Evolutionary conservation across 768 basidiomycete species (phyloP), one percentile per base, ranked within the genome.

Genomic region (Leccinum arenicola): DNA sequence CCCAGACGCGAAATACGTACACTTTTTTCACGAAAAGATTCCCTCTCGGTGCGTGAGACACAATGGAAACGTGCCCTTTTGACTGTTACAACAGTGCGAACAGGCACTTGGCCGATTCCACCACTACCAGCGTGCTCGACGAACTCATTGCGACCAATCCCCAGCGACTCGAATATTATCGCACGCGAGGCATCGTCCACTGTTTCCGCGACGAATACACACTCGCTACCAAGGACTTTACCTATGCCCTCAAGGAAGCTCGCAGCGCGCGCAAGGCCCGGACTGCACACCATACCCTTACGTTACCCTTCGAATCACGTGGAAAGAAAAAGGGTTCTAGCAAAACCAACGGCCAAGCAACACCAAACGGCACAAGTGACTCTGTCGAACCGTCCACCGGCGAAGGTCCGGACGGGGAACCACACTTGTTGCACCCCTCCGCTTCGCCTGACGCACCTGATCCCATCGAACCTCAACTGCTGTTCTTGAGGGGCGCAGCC

Each of bases 1-100:
- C 63, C 64, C 81, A 9, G 90, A 94, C 65, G 92, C 93, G 12
- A 84, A 82, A 77, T 94, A 95, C 70, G 92, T 95, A 2, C 88
- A 94, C 67, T 95, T 95, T 70, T 95, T 95, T 74, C 93, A 95
- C 65, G 93, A 95, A 69, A 95, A 93, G 76, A 95, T 95, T 63
- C 93, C 93, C 21, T 95, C 93, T 56, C 82, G 93, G 92, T 94
- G 61, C 60, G 81, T 75, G 51, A n/a, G 36, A 19, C 17, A 62
- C 45, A 36, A 23, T 50, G 35, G 45, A 59, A 17, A 19, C 35
- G 58, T 61, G 1, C 63, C 54, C 50, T 43, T 43, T 54, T 64
- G 54, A 66, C 62, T 36, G 23, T 68, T 68, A 52, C 58, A 62
- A 57, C 58, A 66, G 68, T 58, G 54, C 65, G 9, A 60, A 61